Conservation (phyloP, 345 rosid genomes). For the Gossypium thurberi region DNA sequence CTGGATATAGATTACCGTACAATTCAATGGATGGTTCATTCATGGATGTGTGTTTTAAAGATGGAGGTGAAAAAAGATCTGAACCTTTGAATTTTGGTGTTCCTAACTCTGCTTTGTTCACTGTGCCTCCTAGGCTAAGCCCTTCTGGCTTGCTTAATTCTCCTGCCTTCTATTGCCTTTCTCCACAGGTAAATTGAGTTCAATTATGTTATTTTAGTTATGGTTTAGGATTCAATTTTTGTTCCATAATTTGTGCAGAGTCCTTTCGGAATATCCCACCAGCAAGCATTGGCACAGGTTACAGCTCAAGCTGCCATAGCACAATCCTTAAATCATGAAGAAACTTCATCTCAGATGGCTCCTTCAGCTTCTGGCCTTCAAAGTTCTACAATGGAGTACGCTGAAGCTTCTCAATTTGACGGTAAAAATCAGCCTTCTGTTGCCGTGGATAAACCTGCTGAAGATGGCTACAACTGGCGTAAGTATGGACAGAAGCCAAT, state of each 20-base stretch:
- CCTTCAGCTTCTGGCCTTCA: constrained; percentile 35
- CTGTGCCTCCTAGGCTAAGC: constrained; percentile 83
- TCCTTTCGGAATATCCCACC: constrained; percentile 79
- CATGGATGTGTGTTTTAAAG: constrained; percentile 27
- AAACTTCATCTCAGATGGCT: constrained; percentile 39
- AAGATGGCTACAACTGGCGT: constrained; percentile 96
- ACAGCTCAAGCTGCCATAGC: constrained; percentile 64
- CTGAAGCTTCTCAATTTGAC: constrained; percentile 49
- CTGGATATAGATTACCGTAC: constrained; percentile 29
- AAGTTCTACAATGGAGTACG: constrained; percentile 31
- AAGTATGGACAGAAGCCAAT: constrained; percentile 98
- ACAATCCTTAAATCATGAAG: constrained; percentile 30
- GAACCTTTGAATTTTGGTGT: constrained; percentile 43
- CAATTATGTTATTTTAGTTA: constrained; percentile 2
- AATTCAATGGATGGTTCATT: constrained; percentile 9
- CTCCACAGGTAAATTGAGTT: constrained; percentile 54
- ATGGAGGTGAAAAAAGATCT: constrained; percentile 29
- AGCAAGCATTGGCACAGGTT: constrained; percentile 72
- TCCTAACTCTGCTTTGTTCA: constrained; percentile 47
- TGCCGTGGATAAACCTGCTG: constrained; percentile 72
- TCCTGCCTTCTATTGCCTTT: constrained; percentile 60
- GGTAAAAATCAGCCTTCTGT: constrained; percentile 41
- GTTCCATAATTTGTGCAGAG: constrained; percentile 41
- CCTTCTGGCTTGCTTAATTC: constrained; percentile 83
- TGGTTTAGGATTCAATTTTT: constrained; percentile 7